These are phyloP conservation scores for Cryptosporidium tyzzeri DNA, from an alignment of 169 alveolate genomes.

Conservation along the genomic window DNA sequence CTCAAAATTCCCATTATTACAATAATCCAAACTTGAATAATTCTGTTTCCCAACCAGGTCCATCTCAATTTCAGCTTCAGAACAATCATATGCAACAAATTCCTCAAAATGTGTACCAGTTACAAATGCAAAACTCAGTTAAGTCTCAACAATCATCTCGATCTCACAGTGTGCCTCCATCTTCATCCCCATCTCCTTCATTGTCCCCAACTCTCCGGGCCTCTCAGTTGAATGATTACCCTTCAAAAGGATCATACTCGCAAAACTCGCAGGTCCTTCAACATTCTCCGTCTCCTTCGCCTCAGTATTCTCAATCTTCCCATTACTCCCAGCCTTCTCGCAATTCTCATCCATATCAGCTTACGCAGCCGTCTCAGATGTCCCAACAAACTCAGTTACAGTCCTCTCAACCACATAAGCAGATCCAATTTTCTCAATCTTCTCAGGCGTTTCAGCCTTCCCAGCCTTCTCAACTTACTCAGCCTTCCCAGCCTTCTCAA, in stretches of 20 bases:
- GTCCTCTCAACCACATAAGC: too few relatives aligned
- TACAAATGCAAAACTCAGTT: not conserved
- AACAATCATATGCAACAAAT: not conserved
- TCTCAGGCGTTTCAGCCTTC: not conserved
- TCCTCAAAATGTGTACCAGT: not conserved
- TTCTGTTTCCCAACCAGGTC: not conserved
- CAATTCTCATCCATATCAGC: not conserved
- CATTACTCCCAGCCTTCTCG: not conserved
- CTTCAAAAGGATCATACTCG: not conserved
- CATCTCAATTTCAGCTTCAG: not conserved
- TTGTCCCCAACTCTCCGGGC: not conserved
- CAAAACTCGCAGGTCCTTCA: not conserved
- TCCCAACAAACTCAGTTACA: not conserved
- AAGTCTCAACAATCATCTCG: not conserved
- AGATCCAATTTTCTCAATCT: not conserved
- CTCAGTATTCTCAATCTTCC: slow-evolving; percentile 18
- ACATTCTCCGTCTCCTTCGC: not conserved
- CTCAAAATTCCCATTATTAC: not conserved
- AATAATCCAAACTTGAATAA: not conserved
- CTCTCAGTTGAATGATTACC: not conserved
- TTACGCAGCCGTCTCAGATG: not conserved
- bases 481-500: not conserved
- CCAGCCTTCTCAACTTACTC: not conserved
- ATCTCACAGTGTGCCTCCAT: slow-evolving; percentile 2
- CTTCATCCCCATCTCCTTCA: slow-evolving; percentile 10